Evolutionary conservation across 2,329 filamentous ascomycete species (phyloP).

Genomic region (Apiospora malaysiana): DNA sequence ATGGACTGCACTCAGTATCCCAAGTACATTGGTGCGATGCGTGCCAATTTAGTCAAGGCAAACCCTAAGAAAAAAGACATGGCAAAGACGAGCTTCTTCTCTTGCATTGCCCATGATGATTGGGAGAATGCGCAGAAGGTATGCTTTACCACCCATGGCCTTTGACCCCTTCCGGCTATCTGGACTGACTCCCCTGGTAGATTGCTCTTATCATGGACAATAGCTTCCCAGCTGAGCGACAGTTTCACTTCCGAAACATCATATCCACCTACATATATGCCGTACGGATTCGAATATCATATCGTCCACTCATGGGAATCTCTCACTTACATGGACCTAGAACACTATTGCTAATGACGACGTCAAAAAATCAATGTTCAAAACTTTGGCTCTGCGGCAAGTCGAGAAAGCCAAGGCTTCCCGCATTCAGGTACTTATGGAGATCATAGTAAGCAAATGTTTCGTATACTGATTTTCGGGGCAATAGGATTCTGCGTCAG

Average conservation of each 20-base stretch:
- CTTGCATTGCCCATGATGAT: constrained; percentile 61
- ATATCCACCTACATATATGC: constrained; percentile 58
- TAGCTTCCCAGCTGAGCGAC: constrained; percentile 53
- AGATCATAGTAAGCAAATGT: not conserved
- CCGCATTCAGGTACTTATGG: constrained; percentile 13
- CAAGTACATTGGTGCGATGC: constrained; percentile 56
- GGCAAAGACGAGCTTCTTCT: constrained; percentile 53
- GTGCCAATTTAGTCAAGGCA: constrained; percentile 58
- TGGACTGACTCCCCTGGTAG: constrained; percentile 37
- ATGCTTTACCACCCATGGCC: constrained; percentile 24
- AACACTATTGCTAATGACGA: not conserved
- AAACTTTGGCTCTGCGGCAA: constrained; percentile 16
- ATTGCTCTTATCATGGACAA: constrained; percentile 61
- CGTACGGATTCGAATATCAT: constrained; percentile 43
- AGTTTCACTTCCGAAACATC: constrained; percentile 62
- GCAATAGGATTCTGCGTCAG: not conserved
- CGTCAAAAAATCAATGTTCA: constrained; percentile 21
- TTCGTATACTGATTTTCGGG: not conserved
- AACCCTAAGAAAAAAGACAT: constrained; percentile 52
- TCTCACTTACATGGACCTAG: not conserved
- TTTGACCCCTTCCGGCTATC: constrained; percentile 13
- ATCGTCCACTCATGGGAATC: too few species aligned
- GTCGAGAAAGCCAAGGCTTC: constrained; percentile 23
- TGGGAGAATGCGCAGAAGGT: constrained; percentile 63
- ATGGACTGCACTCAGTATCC: constrained; percentile 48